Evolutionary conservation across 2,329 filamentous ascomycete species (phyloP).

Genomic region (Podosphaera xanthii): DNA sequence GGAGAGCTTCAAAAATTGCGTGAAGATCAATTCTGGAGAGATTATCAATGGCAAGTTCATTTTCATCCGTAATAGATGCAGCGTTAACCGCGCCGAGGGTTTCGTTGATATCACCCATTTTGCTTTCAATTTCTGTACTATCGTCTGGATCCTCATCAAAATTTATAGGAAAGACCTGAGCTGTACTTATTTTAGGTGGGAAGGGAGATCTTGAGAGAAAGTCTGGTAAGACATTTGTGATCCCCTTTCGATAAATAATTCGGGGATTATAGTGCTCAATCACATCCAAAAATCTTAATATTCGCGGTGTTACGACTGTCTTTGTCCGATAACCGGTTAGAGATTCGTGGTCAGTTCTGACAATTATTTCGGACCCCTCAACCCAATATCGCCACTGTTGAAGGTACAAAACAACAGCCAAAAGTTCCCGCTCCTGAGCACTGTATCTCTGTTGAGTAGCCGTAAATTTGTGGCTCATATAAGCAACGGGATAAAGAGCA

Average conservation of each 20-base stretch:
- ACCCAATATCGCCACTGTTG: neutral
- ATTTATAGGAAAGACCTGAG: neutral
- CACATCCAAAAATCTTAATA: neutral
- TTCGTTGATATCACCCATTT: neutral
- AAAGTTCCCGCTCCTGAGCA: neutral
- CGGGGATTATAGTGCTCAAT: neutral
- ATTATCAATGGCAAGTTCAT: neutral
- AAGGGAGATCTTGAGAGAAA: neutral
- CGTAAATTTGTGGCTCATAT: neutral
- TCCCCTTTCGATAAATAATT: too few species aligned
- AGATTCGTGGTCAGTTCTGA: neutral
- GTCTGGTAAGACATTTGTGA: too few species aligned
- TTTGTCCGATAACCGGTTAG: neutral
- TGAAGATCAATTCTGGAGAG: neutral
- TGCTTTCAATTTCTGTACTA: neutral
- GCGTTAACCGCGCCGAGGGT: neutral
- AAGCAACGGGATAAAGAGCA: neutral
- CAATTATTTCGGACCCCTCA: neutral
- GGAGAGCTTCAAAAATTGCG: neutral
- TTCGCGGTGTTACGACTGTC: neutral
- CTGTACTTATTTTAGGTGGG: neutral
- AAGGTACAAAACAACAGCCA: neutral
- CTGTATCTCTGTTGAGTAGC: neutral
- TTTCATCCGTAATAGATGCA: neutral
- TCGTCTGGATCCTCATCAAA: neutral